Conservation (phyloP, 352 stramenopile species). For the Pythium utonaiense region DNA sequence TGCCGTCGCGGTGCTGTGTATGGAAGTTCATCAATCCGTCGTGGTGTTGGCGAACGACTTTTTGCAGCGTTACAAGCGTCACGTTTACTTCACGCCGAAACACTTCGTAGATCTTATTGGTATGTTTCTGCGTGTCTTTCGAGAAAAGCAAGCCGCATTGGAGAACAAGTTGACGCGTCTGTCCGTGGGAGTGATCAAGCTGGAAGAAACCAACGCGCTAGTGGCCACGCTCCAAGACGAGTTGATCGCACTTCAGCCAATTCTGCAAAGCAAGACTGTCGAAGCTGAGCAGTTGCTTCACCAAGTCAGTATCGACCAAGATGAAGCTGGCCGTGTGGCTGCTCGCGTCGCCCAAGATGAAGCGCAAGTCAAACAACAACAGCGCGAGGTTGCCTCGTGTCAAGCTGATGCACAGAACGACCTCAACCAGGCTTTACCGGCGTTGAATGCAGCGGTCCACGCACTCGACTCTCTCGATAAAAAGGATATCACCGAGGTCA, state of each 20-base stretch:
- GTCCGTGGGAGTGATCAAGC: constrained; percentile 57
- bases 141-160: constrained; percentile 37
- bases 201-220: constrained; percentile 68
- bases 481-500: constrained; percentile 86
- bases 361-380: constrained; percentile 57
- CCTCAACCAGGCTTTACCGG: constrained; percentile 66
- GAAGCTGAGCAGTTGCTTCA: constrained; percentile 60
- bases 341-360: constrained; percentile 57
- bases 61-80: constrained; percentile 30
- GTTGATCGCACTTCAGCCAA: constrained; percentile 80
- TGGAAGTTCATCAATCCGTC: constrained; percentile 49
- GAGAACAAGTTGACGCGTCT: constrained; percentile 54
- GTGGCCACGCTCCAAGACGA: constrained; percentile 68
- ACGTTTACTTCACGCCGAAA: constrained; percentile 71
- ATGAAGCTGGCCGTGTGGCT: constrained; percentile 43
- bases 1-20: constrained; percentile 41
- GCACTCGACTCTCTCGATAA: constrained; percentile 82
- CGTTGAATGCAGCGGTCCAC: constrained; percentile 65
- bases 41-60: constrained; percentile 28
- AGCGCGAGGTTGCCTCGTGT: constrained; percentile 52
- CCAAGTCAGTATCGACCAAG: constrained; percentile 62
- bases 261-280: constrained; percentile 51
- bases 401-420: constrained; percentile 75
- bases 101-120: constrained; percentile 90
- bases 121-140: constrained; percentile 78